A percentile compares a stretch with the other conserved stretches of the same genome.
phyloP scores from a whole-genome alignment of 441 rosid genomes.

The Adansonia rubrostipa region DNA sequence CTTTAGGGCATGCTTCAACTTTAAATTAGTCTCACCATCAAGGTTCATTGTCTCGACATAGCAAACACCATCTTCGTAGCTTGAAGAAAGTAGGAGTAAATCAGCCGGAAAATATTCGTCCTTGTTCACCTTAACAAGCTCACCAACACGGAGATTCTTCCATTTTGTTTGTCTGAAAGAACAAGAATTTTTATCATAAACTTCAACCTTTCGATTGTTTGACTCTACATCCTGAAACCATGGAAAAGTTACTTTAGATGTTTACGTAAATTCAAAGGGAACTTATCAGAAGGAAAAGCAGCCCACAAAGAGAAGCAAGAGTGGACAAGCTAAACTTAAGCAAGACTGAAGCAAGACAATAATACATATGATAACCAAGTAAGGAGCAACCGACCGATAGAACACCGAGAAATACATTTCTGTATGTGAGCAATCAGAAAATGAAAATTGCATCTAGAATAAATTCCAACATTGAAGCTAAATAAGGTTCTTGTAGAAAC shows the following conservation, averaged over 20 bases:
- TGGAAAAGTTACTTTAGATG: constrained; percentile 23
- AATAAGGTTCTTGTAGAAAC: constrained; percentile 17
- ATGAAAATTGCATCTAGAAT: background rate
- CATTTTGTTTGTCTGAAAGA: constrained; percentile 61
- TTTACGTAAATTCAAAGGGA: background rate
- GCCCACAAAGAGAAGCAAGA: background rate
- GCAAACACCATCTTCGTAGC: constrained; percentile 79
- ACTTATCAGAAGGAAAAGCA: background rate
- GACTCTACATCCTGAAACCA: constrained; percentile 79
- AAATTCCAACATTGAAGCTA: background rate
- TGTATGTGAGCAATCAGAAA: constrained; percentile 7
- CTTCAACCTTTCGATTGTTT: constrained; percentile 70
- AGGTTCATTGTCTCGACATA: constrained; percentile 98
- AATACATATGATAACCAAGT: background rate
- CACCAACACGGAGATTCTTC: constrained; percentile 86
- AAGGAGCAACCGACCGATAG: constrained; percentile 6
- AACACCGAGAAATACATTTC: constrained; percentile 4
- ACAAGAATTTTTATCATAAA: constrained; percentile 40
- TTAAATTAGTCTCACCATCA: constrained; percentile 94
- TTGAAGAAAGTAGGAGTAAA: constrained; percentile 84
- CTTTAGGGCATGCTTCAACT: constrained; percentile 74
- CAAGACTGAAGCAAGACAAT: constrained; percentile 1
- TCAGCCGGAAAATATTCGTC: constrained; percentile 93
- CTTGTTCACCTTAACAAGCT: constrained; percentile 71
- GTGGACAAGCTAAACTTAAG: background rate